Evolutionary conservation across 179 eudicot species (phyloP), one percentile per base, ranked within the genome.

Genomic region (Sideroxylon spinosum): DNA sequence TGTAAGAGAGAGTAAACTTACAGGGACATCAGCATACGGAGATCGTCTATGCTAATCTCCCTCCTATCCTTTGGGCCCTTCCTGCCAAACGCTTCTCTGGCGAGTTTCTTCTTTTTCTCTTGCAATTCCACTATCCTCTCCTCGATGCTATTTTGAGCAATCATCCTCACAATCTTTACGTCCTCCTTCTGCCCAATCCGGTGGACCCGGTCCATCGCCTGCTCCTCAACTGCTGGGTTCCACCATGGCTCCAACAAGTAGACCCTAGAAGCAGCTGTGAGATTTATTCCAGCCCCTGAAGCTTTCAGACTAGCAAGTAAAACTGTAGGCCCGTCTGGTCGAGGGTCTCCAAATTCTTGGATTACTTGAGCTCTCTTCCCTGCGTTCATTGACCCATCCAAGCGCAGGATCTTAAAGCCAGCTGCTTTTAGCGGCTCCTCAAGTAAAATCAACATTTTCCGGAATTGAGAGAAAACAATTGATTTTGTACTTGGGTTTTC

Each of bases 191-290:
- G 98, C 25, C 98, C 98, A 37, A 93, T 93, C 61, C 98, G 84
- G 72, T 93, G 91, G 50, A 93, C 95, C 19, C 98, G 84, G 76
- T 93, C 98, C 98, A 93, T 93, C 13, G 98, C 98, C 80, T 93
- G 98, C 75, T 92, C 95, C 84, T 93, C 98, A 9, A 91, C 87
- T n/a, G 97, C 97, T 44, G 98, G 98, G 71, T 91, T 93, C 98
- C 98, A 93, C 98, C 98, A 93, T n/a, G 98, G 98, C 81, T 93
- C 98, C 81, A 92, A 66, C 75, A 93, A 73, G 79, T 92, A 93
- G 28, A 93, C 98, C 68, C 83, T 88, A 7, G 95, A 92, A 6
- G 98, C 97, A 52, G 90, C 89, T 5, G 93, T 88, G 8, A 93
- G 95, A 78, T 90, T 92, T 76, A 92, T 87, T 68, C 98, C 98